phyloP scores from a whole-genome alignment of 495 filamentous ascomycete species.

The Penicillium herquei region DNA sequence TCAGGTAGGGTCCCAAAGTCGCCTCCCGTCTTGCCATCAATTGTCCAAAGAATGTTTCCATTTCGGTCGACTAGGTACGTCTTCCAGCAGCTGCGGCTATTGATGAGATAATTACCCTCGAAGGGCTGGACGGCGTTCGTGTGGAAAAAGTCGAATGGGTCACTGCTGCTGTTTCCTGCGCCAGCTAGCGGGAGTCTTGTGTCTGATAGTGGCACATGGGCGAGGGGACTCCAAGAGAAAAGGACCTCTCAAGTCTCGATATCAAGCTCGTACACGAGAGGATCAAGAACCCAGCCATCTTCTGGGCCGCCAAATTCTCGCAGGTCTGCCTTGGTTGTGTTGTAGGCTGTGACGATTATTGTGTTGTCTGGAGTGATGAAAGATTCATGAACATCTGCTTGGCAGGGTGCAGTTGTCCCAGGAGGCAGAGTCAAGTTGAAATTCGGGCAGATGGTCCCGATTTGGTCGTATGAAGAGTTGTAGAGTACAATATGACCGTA shows the following conservation, averaged over 20 bases:
- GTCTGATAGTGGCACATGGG: background rate
- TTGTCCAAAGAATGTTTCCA: background rate
- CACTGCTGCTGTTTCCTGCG: background rate
- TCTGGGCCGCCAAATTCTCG: background rate
- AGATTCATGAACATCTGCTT: background rate
- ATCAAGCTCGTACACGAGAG: background rate
- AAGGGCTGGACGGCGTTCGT: background rate
- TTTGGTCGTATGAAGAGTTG: background rate
- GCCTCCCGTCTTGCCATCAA: background rate
- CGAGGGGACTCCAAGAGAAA: background rate
- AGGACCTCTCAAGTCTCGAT: background rate
- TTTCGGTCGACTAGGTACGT: background rate
- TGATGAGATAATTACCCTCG: background rate
- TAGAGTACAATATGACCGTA: background rate
- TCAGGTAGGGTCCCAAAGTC: background rate
- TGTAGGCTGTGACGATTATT: background rate
- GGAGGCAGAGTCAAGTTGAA: background rate
- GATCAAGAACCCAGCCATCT: background rate
- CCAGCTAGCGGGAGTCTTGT: background rate
- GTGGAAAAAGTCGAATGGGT: background rate
- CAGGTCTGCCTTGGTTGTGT: background rate
- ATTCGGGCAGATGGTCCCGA: background rate
- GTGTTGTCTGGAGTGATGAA: background rate
- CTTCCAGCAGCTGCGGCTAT: background rate
- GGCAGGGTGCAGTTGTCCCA: background rate